Evolutionary conservation across 202 grass and related monocot genomes (phyloP), one percentile per base, ranked within the genome.

Genomic region (Setaria italica): DNA sequence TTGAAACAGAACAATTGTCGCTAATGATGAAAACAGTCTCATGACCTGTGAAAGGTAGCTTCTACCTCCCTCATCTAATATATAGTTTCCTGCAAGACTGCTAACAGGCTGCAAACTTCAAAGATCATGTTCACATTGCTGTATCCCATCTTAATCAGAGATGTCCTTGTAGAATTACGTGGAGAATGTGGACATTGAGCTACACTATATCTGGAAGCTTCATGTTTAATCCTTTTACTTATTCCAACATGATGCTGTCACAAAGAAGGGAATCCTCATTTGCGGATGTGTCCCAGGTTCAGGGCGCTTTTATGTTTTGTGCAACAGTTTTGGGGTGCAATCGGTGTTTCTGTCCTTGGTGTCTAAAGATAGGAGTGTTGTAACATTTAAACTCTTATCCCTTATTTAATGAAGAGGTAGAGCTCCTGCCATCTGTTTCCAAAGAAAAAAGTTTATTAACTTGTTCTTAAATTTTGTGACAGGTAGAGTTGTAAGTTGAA

Each of bases 51-150:
- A 93, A 86, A 86, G 85, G 48, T 80, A 90, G 34, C 76, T 88
- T 83, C 76, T 88, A 90, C 75, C 82, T 88, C 58, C 80, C 65
- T 46, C 59, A 50, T 88, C 50, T 86, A 84, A 39, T 86, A 80
- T 90, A 86, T 88, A 67, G 53, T 72, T 90, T 55, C 58, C 59
- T 32, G 35, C 34, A 72, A 66, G 79, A 81, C 62, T 79, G 8
- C 46, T 77, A 67, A 83, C 84, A 62, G 46, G 42, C 30, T 68
- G 72, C 43, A 79, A 85, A 78, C 72, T 92, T 87, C 47, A 62
- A 87, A 82, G 77, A 88, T 88, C 56, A 85, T 82, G 88, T 90
- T 92, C 88, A 90, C 82, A 90, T 90, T 82, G 55, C 47, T 9
- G n/a, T 85, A 75, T 76, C 85, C 85, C 58, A 49, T 92, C 77